These are phyloP conservation scores for Scolecobasidium constrictum DNA, from an alignment of 2,329 filamentous ascomycete genomes.

Conservation along the genomic window DNA sequence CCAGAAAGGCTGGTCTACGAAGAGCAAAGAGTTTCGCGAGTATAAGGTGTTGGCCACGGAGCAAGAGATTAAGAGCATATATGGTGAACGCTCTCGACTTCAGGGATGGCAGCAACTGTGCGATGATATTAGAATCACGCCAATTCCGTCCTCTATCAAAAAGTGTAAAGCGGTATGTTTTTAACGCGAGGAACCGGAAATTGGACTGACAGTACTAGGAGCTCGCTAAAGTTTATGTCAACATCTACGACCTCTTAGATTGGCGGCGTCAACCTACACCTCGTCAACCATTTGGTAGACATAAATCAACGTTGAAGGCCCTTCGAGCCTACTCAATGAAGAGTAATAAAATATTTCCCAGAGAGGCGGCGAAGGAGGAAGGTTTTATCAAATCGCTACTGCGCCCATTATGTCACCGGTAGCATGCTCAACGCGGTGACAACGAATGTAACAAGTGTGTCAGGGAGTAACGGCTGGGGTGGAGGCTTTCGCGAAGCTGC, in stretches of 20 bases:
- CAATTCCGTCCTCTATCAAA: conserved; percentile 15
- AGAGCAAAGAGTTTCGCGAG: neutral
- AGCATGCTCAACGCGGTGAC: no score
- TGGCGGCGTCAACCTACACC: conserved; percentile 14
- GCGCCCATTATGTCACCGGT: no score
- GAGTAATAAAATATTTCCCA: conserved; percentile 14
- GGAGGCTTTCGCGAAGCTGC: no score
- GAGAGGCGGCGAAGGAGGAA: conserved; percentile 16
- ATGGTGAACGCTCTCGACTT: conserved; percentile 14
- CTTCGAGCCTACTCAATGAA: conserved; percentile 14
- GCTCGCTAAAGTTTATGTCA: conserved; percentile 17
- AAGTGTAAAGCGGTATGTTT: conserved; percentile 18
- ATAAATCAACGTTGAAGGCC: conserved; percentile 12
- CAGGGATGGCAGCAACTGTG: conserved; percentile 19
- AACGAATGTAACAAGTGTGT: no score
- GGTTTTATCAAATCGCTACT: conserved; percentile 16
- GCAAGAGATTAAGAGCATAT: conserved; percentile 15
- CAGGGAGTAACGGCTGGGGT: no score
- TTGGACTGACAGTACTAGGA: conserved; percentile 1
- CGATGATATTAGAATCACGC: conserved; percentile 15
- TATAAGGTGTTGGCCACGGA: neutral
- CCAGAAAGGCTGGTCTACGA: conserved; percentile 10
- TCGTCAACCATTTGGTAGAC: conserved; percentile 12
- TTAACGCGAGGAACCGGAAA: neutral
- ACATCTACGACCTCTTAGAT: conserved; percentile 18